Evolutionary conservation across 1,284 basidiomycete species (phyloP).

Genomic region (Austropuccinia psidii): DNA sequence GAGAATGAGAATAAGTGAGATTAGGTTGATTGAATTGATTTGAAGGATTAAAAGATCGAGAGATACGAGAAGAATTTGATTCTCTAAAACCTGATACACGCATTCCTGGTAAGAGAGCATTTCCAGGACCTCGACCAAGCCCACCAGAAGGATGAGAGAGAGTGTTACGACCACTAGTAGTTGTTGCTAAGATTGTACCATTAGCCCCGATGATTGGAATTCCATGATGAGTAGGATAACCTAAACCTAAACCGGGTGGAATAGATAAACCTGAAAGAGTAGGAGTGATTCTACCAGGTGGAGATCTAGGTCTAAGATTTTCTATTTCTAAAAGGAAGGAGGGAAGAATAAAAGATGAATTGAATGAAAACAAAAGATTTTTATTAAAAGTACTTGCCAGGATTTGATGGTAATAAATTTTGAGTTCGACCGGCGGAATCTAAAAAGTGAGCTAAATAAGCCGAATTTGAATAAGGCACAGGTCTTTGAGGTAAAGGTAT

Average conservation of each 20-base stretch:
- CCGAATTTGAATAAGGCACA: constrained; percentile 4
- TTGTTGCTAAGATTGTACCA: constrained; percentile 2
- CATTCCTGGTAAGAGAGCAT: constrained; percentile 34
- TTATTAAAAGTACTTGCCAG: background rate
- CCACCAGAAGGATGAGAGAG: constrained; percentile 35
- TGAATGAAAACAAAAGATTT: background rate
- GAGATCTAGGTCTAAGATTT: constrained; percentile 33
- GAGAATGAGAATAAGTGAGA: too few species aligned
- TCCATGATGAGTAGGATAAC: background rate
- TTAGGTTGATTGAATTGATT: too few species aligned
- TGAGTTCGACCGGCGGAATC: constrained; percentile 23
- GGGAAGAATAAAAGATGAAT: background rate
- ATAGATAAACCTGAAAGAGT: background rate
- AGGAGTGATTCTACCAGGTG: constrained; percentile 24
- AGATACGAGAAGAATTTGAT: too few species aligned
- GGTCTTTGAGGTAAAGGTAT: background rate
- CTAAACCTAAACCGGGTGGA: background rate
- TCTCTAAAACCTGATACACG: constrained; percentile 30
- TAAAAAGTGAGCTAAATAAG: constrained; percentile 21
- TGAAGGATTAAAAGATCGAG: too few species aligned
- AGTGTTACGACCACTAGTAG: constrained; percentile 35
- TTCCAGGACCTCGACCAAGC: constrained; percentile 34
- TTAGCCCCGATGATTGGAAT: constrained; percentile 1
- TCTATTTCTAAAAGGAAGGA: constrained; percentile 29
- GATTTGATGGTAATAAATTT: constrained; percentile 25